Conservation (phyloP, 257 asterid species). For the Nyctanthes arbortristis region DNA sequence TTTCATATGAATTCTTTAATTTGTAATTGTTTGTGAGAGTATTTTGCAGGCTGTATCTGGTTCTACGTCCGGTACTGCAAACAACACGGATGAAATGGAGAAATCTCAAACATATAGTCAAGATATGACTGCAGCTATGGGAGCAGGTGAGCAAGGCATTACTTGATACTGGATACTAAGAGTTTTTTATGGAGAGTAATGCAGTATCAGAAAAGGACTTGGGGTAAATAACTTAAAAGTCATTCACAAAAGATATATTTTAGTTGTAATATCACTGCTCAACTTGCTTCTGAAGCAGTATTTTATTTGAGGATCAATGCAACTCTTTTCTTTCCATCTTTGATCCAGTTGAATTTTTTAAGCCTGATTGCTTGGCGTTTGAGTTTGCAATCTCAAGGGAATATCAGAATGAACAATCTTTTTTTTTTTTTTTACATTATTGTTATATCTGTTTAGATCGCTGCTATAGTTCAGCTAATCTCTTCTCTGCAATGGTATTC, state of each 20-base stretch:
- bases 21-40: slow-evolving; percentile 9
- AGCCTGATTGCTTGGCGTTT: neutral
- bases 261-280: neutral
- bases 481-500: slow-evolving; percentile 5
- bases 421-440: neutral
- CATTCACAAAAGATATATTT: neutral
- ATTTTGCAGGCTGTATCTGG: slow-evolving; percentile 66
- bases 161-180: slow-evolving; percentile 1
- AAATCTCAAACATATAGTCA: slow-evolving; percentile 86
- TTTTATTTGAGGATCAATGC: neutral
- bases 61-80: slow-evolving; percentile 62
- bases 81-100: slow-evolving; percentile 39
- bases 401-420: neutral
- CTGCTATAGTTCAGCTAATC: slow-evolving; percentile 20
- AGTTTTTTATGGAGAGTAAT: neutral
- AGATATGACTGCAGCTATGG: slow-evolving; percentile 96
- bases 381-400: neutral
- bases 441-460: neutral
- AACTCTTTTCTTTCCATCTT: neutral
- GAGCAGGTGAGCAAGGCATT: slow-evolving; percentile 72
- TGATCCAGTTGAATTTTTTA: neutral
- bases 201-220: neutral
- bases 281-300: neutral
- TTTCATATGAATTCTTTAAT: slow-evolving; percentile 7
- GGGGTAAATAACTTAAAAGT: neutral